Conservation (phyloP, 2,329 filamentous ascomycete species). For the Hawksworthiomyces lignivorus region DNA sequence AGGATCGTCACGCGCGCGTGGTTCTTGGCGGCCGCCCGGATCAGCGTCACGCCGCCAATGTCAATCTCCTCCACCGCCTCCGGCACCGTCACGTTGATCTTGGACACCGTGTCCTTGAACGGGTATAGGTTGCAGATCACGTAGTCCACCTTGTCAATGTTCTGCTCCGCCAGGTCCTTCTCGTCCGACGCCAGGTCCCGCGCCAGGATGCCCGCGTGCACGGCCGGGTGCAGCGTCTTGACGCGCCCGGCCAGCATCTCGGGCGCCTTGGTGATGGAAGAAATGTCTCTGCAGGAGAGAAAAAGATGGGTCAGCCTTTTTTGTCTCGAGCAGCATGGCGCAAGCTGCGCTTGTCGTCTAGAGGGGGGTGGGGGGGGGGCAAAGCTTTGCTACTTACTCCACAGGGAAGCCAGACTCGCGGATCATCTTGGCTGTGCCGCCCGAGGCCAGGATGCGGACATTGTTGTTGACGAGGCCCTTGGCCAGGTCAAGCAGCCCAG, state of each 20-base stretch:
- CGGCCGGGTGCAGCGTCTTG: constrained; percentile 89
- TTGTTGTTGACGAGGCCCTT: constrained; percentile 84
- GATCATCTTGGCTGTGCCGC: constrained; percentile 93
- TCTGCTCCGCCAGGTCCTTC: constrained; percentile 91
- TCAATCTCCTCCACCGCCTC: constrained; percentile 99
- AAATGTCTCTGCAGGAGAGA: constrained; percentile 67
- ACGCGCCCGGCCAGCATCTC: constrained; percentile 83
- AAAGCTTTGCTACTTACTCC: constrained; percentile 77
- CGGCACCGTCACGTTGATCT: constrained; percentile 92
- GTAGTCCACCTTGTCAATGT: constrained; percentile 90
- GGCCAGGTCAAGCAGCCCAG: constrained; percentile 82
- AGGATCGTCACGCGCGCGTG: constrained; percentile 92
- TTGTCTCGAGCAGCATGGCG: too few relatives aligned
- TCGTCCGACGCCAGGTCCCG: constrained; percentile 92
- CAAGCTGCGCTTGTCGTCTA: too few relatives aligned
- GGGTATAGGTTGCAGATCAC: constrained; percentile 98
- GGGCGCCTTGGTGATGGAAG: constrained; percentile 90
- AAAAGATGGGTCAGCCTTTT: too few relatives aligned
- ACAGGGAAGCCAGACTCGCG: constrained; percentile 92
- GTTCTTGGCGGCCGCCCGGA: constrained; percentile 96
- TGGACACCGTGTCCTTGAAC: constrained; percentile 96
- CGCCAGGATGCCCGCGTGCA: constrained; percentile 84
- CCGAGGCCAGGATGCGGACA: constrained; percentile 88
- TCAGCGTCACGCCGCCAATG: constrained; percentile 93
- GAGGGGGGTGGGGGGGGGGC: too few relatives aligned